Evolutionary conservation across 75 land plant species (phyloP).

Genomic region (Chamaecyparis obtusa): DNA sequence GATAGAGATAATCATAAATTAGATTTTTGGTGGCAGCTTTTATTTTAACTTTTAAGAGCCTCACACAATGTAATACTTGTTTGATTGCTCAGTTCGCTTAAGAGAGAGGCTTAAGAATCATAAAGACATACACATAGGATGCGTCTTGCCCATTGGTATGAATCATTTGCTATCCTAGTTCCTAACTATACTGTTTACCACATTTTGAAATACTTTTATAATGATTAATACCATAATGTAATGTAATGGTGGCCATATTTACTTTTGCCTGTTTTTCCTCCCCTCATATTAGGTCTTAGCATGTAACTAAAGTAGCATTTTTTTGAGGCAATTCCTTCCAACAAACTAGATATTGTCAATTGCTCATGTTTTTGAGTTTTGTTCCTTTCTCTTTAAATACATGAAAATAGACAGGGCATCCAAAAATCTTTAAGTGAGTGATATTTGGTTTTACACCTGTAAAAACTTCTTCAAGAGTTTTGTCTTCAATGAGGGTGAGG

Average conservation of each 20-base stretch:
- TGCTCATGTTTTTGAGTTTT: no score
- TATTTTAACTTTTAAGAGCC: not conserved
- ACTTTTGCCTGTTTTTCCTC: not conserved
- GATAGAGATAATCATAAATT: not conserved
- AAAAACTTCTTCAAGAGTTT: no score
- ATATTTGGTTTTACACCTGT: no score
- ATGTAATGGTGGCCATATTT: not conserved
- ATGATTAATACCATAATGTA: not conserved
- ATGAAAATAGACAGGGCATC: no score
- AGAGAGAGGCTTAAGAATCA: constrained; percentile 7
- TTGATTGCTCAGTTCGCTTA: constrained; percentile 2
- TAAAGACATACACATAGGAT: not conserved
- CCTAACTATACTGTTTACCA: not conserved
- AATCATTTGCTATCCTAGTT: not conserved
- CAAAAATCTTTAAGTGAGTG: no score
- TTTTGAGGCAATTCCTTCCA: no score
- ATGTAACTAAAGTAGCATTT: not conserved
- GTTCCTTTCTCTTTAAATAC: no score
- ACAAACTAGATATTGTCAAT: no score
- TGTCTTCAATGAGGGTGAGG: no score
- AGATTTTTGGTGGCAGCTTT: not conserved
- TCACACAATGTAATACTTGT: not conserved
- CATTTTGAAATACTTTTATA: not conserved
- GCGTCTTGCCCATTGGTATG: not conserved
- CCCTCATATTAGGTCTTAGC: not conserved